Percentiles rank a stretch among this genome's conserved stretches.
These are phyloP conservation scores for Aspergillus mulundensis DNA, from an alignment of 495 filamentous ascomycete species.

Conservation along the genomic window DNA sequence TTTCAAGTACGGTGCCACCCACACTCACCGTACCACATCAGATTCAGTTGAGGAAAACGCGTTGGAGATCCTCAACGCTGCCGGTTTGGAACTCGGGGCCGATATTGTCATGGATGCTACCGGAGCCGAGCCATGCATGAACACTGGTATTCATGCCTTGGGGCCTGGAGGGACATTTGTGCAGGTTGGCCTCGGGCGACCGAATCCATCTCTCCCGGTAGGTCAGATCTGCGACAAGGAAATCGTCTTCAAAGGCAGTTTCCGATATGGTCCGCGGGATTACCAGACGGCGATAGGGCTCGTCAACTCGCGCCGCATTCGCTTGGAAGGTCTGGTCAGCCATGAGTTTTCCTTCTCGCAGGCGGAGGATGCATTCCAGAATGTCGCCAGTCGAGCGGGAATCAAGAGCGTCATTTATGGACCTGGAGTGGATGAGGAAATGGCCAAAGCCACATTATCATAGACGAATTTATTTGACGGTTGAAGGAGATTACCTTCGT, in stretches of 20 bases:
- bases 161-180: constrained; percentile 74
- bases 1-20: constrained; percentile 27
- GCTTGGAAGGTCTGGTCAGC: constrained; percentile 41
- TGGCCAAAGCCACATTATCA: constrained; percentile 12
- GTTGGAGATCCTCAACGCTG: constrained; percentile 4
- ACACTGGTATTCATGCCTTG: constrained; percentile 66
- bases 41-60: constrained; percentile 16
- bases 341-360: background rate
- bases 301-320: constrained; percentile 35
- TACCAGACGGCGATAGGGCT: constrained; percentile 74
- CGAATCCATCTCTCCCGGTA: constrained; percentile 78
- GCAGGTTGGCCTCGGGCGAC: constrained; percentile 78
- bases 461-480: background rate
- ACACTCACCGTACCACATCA: background rate
- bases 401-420: constrained; percentile 34
- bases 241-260: constrained; percentile 73
- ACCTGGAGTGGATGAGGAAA: constrained; percentile 21
- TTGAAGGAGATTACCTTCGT: no score
- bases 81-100: constrained; percentile 46
- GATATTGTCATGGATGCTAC: constrained; percentile 81
- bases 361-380: constrained; percentile 6
- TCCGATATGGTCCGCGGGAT: constrained; percentile 79
- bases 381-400: constrained; percentile 11
- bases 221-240: constrained; percentile 77
- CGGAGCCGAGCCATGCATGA: constrained; percentile 74